These are phyloP conservation scores for Geoglossum cookeanum DNA, from an alignment of 2,329 filamentous ascomycete species.

Conservation along the genomic window DNA sequence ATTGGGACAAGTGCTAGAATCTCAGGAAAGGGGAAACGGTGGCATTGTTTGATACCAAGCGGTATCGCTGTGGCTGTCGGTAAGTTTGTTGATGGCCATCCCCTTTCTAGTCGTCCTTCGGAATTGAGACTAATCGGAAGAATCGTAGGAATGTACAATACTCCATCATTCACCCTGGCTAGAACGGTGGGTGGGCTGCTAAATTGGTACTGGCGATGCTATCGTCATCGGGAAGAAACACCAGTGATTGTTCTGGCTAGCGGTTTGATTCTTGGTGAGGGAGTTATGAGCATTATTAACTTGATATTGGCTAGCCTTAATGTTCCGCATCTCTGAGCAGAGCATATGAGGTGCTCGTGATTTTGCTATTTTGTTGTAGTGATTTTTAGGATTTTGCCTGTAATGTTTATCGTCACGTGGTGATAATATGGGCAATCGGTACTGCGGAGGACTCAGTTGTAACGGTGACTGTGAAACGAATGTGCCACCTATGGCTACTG, in stretches of 20 bases:
- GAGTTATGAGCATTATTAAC: slow-evolving; percentile 81
- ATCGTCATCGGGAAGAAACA: slow-evolving; percentile 20
- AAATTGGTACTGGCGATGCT: slow-evolving; percentile 57
- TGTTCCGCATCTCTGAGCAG: slow-evolving; percentile 48
- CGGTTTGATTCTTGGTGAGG: slow-evolving; percentile 83
- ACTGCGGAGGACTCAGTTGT: too few species aligned
- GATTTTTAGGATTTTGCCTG: background rate
- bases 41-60: slow-evolving; percentile 65
- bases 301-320: slow-evolving; percentile 56
- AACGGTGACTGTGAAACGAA: background rate
- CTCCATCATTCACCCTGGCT: slow-evolving; percentile 85
- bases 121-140: slow-evolving; percentile 3
- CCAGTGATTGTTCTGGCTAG: slow-evolving; percentile 18
- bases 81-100: slow-evolving; percentile 21
- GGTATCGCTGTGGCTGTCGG: slow-evolving; percentile 91
- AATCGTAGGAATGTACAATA: slow-evolving; percentile 74
- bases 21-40: slow-evolving; percentile 31
- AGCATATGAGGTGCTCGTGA: background rate
- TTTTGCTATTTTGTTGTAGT: background rate
- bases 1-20: slow-evolving; percentile 51
- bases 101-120: background rate
- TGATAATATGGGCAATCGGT: background rate
- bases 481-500: background rate
- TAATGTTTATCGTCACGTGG: background rate
- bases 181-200: slow-evolving; percentile 61